phyloP scores from a whole-genome alignment of 257 asterid species.

The Dorcoceras hygrometricum region DNA sequence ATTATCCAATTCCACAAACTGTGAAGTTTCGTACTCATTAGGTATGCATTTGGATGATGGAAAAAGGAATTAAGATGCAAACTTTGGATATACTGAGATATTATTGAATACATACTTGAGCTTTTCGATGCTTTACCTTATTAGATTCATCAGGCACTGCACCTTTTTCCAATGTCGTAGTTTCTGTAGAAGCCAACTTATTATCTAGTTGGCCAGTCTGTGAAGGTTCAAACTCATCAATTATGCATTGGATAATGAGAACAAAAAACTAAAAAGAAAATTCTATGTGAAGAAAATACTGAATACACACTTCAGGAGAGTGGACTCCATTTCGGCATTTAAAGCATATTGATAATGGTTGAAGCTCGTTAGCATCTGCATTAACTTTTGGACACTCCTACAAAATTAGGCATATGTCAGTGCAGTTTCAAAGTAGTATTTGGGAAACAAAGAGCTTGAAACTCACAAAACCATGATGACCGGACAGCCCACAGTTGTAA shows the following conservation, averaged over 20 bases:
- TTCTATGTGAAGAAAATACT: neutral
- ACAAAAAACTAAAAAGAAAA: neutral
- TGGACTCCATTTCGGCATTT: slow-evolving; percentile 27
- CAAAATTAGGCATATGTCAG: slow-evolving; percentile 11
- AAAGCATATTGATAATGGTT: slow-evolving; percentile 16
- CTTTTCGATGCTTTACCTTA: neutral
- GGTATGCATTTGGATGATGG: neutral
- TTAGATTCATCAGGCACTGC: neutral
- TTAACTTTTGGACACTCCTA: slow-evolving; percentile 30
- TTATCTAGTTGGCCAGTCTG: no score
- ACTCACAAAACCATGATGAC: slow-evolving; percentile 43
- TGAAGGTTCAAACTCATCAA: no score
- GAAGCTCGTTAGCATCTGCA: slow-evolving; percentile 5
- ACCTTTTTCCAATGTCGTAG: neutral
- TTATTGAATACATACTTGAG: neutral
- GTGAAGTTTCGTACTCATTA: neutral
- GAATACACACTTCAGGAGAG: slow-evolving; percentile 5
- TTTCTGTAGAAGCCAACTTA: no score
- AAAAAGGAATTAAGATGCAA: no score
- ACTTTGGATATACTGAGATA: neutral
- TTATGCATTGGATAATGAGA: no score
- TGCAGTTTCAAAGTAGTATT: neutral
- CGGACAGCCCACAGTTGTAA: slow-evolving; percentile 44
- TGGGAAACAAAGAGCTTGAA: slow-evolving; percentile 4
- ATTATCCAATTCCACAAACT: slow-evolving; percentile 16